phyloP scores from a whole-genome alignment of 805 yeast species.

The Ogataea polymorpha region DNA sequence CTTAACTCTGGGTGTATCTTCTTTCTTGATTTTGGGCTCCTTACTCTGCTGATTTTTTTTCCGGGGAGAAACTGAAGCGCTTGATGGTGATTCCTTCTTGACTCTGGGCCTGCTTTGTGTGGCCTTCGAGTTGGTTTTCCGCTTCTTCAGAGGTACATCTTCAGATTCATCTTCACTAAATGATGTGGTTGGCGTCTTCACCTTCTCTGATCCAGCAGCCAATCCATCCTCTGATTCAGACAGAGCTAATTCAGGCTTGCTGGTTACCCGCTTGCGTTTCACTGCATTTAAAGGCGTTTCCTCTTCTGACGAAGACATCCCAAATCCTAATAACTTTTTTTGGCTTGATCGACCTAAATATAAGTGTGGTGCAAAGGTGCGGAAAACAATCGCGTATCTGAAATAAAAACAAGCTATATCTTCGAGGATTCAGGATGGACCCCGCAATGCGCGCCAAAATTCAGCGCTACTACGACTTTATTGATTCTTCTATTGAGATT shows the following conservation, averaged over 20 bases:
- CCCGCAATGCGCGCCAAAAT: constrained; percentile 4
- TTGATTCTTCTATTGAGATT: constrained; percentile 7
- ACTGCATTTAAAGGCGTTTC: constrained; percentile 13
- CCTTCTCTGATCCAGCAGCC: neutral
- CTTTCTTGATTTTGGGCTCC: constrained; percentile 9
- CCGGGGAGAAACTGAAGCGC: neutral
- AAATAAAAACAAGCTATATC: constrained; percentile 4
- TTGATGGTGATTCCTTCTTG: constrained; percentile 14
- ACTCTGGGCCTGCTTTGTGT: constrained; percentile 15
- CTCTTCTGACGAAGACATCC: constrained; percentile 22
- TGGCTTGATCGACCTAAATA: neutral
- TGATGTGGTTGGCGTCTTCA: constrained; percentile 18
- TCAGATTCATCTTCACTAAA: constrained; percentile 21
- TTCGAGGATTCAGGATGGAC: neutral
- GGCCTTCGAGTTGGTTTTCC: constrained; percentile 6
- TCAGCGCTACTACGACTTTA: constrained; percentile 11
- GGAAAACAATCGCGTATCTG: constrained; percentile 4
- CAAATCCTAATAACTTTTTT: constrained; percentile 1
- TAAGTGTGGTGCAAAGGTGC: constrained; percentile 5
- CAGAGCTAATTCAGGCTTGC: neutral
- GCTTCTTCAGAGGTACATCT: constrained; percentile 13
- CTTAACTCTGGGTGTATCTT: constrained; percentile 19
- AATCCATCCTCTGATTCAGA: constrained; percentile 15
- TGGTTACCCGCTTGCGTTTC: constrained; percentile 6
- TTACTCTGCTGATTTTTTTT: constrained; percentile 5